Evolutionary conservation across 306 rosid genomes (phyloP).

Genomic region (Arachis hypogaea): DNA sequence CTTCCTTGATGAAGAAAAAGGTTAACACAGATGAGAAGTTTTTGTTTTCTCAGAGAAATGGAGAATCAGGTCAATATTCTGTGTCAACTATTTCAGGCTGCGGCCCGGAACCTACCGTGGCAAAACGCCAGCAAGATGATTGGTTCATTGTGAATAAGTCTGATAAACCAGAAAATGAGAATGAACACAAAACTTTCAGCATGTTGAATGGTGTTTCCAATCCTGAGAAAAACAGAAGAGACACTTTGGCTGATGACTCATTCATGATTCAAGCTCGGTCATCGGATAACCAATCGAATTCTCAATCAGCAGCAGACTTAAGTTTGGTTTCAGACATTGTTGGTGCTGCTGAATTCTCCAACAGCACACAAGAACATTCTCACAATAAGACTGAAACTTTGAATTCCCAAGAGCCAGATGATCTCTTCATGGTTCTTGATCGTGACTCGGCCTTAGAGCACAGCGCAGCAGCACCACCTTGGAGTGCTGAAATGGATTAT

Average conservation of each 20-base stretch:
- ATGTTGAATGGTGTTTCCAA: slow-evolving; percentile 52
- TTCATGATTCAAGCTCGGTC: slow-evolving; percentile 81
- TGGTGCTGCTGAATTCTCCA: slow-evolving; percentile 57
- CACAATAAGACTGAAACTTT: slow-evolving; percentile 50
- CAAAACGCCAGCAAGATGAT: slow-evolving; percentile 63
- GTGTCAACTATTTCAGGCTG: slow-evolving; percentile 41
- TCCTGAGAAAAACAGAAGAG: slow-evolving; percentile 62
- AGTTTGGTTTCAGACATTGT: slow-evolving; percentile 67
- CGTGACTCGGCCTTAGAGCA: slow-evolving; percentile 68
- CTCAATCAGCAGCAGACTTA: slow-evolving; percentile 59
- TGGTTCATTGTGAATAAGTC: slow-evolving; percentile 62
- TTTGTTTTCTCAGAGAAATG: slow-evolving; percentile 58
- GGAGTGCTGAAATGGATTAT: slow-evolving; percentile 90
- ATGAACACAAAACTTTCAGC: slow-evolving; percentile 50
- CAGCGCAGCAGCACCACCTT: slow-evolving; percentile 53
- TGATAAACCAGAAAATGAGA: slow-evolving; percentile 45
- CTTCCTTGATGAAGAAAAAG: slow-evolving; percentile 51
- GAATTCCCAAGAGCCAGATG: slow-evolving; percentile 73
- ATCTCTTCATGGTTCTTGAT: slow-evolving; percentile 92
- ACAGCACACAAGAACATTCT: slow-evolving; percentile 47
- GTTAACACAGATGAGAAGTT: slow-evolving; percentile 53
- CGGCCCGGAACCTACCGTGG: slow-evolving; percentile 45
- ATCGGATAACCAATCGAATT: slow-evolving; percentile 55
- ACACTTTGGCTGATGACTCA: slow-evolving; percentile 73
- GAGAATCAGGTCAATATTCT: slow-evolving; percentile 50